Base-by-base conservation (phyloP, 148 eudicot species). In the Heliamphora exappendiculata region DNA sequence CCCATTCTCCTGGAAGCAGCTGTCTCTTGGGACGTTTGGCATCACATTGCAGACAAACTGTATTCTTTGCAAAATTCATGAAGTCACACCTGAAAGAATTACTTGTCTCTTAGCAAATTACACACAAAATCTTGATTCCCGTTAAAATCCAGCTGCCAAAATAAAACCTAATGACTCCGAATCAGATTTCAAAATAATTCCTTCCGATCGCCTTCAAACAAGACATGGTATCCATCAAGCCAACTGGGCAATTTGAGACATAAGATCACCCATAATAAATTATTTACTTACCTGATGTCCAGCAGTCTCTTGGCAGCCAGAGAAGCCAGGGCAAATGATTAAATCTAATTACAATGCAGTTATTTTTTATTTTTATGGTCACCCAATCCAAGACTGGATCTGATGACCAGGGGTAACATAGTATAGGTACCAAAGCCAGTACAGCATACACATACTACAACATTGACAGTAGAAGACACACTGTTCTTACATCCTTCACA, bases 1-100 rank as follows among this genome's bases (percentile, higher is more conserved):
- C 98, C 98, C 98, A 95, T 88, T 95, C 98, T 82, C 98, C 98
- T 28, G 97, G 98, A 88, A 90, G 98, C 85, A 95, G 84, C 86
- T 95, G 90, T 78, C 97, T 86, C 86, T 95, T 89, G 53, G 98
- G 98, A 75, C 97, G 98, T 62, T 86, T 92, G 63, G 91, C 96
- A 91, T 95, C 98, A 86, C 98, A 95, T 79, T 95, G 97, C 76
- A 92, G 82, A 84, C 98, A 95, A n/a, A 90, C 86, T 1, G 82
- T 63, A 81, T 95, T 95, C 89, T 92, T 95, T 4, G 98, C 98
- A 80, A 95, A 95, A 78, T 95, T 95, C 97, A 95, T 87, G 89
- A 95, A 92, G 79, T 92, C 90, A 70, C 98, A 95, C 92, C 98
- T 95, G 97, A 79, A 58, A 77, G 24, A 66, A 81, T 55, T 49